A percentile compares a stretch with the other conserved stretches of the same genome.
phyloP scores from a whole-genome alignment of 495 filamentous ascomycete species.

The Mycothermus thermophilus region DNA sequence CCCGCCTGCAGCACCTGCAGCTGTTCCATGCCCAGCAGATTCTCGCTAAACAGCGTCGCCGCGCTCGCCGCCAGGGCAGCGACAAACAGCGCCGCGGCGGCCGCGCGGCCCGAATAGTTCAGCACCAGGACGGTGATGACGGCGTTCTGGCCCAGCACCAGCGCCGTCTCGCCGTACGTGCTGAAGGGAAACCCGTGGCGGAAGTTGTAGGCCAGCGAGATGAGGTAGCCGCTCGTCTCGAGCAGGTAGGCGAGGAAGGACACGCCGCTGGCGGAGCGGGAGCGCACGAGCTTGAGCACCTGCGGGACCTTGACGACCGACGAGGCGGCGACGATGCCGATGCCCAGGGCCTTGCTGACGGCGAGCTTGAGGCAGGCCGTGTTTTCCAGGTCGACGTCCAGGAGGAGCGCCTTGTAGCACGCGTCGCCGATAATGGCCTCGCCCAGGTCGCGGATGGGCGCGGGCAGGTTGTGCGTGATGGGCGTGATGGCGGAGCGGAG shows the following conservation, averaged over 20 bases:
- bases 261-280: constrained; percentile 65
- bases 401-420: constrained; percentile 74
- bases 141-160: constrained; percentile 85
- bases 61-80: constrained; percentile 53
- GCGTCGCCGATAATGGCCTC: constrained; percentile 62
- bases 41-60: constrained; percentile 54
- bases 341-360: constrained; percentile 81
- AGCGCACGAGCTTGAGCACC: constrained; percentile 75
- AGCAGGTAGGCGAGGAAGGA: constrained; percentile 83
- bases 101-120: constrained; percentile 51
- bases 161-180: constrained; percentile 86
- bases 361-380: constrained; percentile 70
- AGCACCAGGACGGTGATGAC: constrained; percentile 74
- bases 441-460: constrained; percentile 60
- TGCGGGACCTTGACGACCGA: constrained; percentile 91
- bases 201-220: constrained; percentile 77
- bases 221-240: constrained; percentile 73
- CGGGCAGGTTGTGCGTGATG: constrained; percentile 64
- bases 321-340: constrained; percentile 79
- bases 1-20: constrained; percentile 71
- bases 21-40: constrained; percentile 50
- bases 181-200: constrained; percentile 86
- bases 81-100: constrained; percentile 56
- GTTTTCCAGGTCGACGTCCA: constrained; percentile 61
- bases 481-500: constrained; percentile 58